Evolutionary conservation across 257 asterid species (phyloP), one percentile per base, ranked within the genome.

Genomic region (Solanum chilense): DNA sequence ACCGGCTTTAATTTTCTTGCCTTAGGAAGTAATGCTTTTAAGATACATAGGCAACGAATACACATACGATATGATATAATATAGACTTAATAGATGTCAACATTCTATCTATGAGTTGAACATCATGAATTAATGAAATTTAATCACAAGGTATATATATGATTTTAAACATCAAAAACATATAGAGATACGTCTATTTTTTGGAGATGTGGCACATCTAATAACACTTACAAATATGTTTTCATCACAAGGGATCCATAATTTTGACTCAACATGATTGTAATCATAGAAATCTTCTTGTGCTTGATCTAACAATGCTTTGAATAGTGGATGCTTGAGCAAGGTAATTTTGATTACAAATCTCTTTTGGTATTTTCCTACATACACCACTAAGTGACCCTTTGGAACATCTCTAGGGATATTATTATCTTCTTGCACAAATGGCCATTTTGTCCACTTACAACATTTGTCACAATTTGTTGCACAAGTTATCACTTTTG

Each of bases 321-420:
- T 95, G 88, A 96, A 94, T 10, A 94, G 92, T 2, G 99, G 99
- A 87, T 96, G 90, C 86, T 94, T 92, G 89, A 96, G 91, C 49
- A 95, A 87, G 86, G 90, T 85, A 23, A 96, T 90, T 86, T 94
- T 93, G 91, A 96, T 95, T 39, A 96, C 99, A 52, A 91, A 94
- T 88, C 98, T 93, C 87, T 93, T 95, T 44, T 88, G 92, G 66
- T 81, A 80, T 73, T 95, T 96, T 7, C 99, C 99, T 3, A 95
- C 99, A 41, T 95, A 96, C 64, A 95, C 95, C 27, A 92, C 99
- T 90, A 95, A 73, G 88, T 96, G 99, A 37, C 99, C 99, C 93
- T 90, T 96, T 4, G 99, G 98, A 37, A 96, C 99, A 81, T 95
- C 99, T 15, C 87, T 88, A 1, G 98, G 98, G 33, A 95, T 94